Base-by-base conservation (phyloP, 2,329 filamentous ascomycete species). In the Xylariaceae sp. region DNA sequence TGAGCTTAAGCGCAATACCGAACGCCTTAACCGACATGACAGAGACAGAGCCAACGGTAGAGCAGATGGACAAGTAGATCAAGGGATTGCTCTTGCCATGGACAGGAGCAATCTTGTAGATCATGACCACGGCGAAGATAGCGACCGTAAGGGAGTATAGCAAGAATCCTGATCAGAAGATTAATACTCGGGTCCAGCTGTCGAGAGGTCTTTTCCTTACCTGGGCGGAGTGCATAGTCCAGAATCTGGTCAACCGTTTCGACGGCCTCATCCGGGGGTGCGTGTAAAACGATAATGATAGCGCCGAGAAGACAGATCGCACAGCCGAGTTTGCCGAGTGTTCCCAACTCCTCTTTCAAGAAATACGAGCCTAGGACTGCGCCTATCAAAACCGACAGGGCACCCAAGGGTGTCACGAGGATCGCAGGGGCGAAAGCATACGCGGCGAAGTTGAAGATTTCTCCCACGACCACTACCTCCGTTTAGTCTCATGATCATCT, bases 21-120 rank as follows among this genome's bases (percentile, higher is more conserved):
- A 99, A 97, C 3, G 94, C 94, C 80, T 99, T 99, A 76, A 97
- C 90, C 37, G 94, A 92, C 94, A 99, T 99, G 79, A 99, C 93
- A 10, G 94, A 97, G 63, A 99, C 88, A 55, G 92, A 96, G 69
- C 94, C 94, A 64, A 97, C 92, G 2, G 92, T 95, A 55, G 92
- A 97, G 82, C 94, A 99, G 68, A 99, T 97, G 67, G 92, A 97
- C 67, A 99, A 87, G 76, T 93, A 99, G 68, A 99, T 89, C 68
- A 99, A 83, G 8, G 94, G 93, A 73, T 97, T 99, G 77, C 89
- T 92, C 81, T 91, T 96, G 72, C 94, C 94, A 71, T 99, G 88
- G 57, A 87, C 78, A 0, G 94, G 94, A 6, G 92, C 90, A 65
- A 99, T 82, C 74, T 87, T 89, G 81, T 99, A 99, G 67, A 99